Base-by-base conservation (phyloP, 202 grass and related monocot genomes). In the Elaeis oleifera region DNA sequence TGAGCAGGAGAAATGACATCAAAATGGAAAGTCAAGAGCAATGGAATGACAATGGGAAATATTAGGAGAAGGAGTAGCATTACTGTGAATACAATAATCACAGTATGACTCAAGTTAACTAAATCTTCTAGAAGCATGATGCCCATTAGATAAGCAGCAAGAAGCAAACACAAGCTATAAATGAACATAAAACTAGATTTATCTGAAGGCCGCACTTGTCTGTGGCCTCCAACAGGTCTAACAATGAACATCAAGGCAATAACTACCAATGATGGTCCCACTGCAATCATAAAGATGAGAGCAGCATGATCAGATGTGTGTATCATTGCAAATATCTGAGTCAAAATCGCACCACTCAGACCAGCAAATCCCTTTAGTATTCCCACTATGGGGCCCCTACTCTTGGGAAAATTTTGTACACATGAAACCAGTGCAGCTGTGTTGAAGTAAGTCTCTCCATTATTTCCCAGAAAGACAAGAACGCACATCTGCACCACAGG, bases 381-480 rank as follows among this genome's bases (percentile, higher is more conserved):
- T 48, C 92, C 92, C 16, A 97, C 92, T 28, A 63, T 81, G 58
- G 84, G 92, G 2, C 92, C 92, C 23, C 92, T 84, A 74, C 74
- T 89, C 63, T 89, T 97, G 15, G 92, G 92, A 55, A 97, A 97
- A 72, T 97, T 97, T 50, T 97, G 88, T 21, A 97, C 90, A 65
- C 92, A 83, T 60, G 84, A 90, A 44, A 96, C 87, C 48, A 96
- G 81, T 58, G 91, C 65, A 53, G 79, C 72, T 24, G 91, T 96
- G 77, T 90, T 96, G 81, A 90, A 96, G 68, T 80, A 90, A 51
- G 91, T 96, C 64, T 88, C 84, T 6, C 87, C 87, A 5, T 96
- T 96, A 23, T 87, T 96, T 54, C 91, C 87, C 29, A 96, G 57
- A 78, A 85, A 96, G 22, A 96, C 85, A 67, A 96, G 23, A 60